Base-by-base conservation (phyloP, 306 rosid genomes). In the Prosopis cineraria region DNA sequence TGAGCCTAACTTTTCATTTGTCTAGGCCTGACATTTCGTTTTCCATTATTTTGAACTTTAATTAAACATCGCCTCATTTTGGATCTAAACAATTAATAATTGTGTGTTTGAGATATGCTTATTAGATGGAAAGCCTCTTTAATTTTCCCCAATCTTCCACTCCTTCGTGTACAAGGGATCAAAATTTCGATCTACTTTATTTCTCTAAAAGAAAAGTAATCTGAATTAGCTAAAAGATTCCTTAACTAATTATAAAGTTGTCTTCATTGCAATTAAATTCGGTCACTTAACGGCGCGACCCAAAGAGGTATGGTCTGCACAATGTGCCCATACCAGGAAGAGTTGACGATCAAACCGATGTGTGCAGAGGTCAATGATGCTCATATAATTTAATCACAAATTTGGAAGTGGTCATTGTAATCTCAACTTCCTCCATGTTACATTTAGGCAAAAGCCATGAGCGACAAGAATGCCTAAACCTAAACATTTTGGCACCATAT, bases 401-500 rank as follows among this genome's bases (percentile, higher is more conserved):
- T 52, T 52, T 70, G 39, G 66, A 34, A 68, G 75, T 41, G 37
- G 64, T 70, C 71, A 64, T 79, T 52, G 52, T 79, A 75, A 75
- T 79, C 75, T 64, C 79, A 79, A 79, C 72, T 76, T 70, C 53
- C 59, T 75, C 67, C 44, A 63, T 62, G 43, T 40, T 25, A 75
- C 52, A 73, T 33, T 62, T 40, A 19, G 70, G 68, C 60, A 33
- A 75, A 16, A 62, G 48, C 50, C 40, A 52, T 13, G 56, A 22
- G 17, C 75, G 78, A 62, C 58, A 74, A 69, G 77, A 74, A 40
- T 47, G 4, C 67, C 47, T 53, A 79, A 70, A 79, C 78, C 84
- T 75, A 83, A 79, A 83, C 58, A 48, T 37, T 65, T 59, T 68
- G 65, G 55, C 56, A 17, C 62, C 77, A 55, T 56, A n/a, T 24